phyloP scores from a whole-genome alignment of 2,329 filamentous ascomycete genomes.

The Phaeophleospora eucalypticola region DNA sequence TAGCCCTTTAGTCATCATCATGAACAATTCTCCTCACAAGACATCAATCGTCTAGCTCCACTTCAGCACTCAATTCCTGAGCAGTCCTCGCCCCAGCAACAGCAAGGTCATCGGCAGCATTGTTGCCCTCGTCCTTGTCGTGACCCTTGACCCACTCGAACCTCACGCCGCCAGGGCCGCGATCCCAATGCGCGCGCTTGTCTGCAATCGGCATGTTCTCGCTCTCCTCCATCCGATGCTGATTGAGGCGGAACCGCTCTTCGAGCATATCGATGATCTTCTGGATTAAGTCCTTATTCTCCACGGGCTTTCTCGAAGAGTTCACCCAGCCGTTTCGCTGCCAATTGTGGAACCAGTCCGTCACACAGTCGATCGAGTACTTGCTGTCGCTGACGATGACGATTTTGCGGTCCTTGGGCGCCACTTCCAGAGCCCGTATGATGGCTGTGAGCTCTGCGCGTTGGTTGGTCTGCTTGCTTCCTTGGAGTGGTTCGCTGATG shows the following conservation, averaged over 20 bases:
- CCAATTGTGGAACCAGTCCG: constrained; percentile 78
- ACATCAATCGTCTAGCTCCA: constrained; percentile 7
- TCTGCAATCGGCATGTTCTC: constrained; percentile 13
- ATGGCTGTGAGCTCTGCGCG: constrained; percentile 92
- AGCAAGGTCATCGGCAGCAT: constrained; percentile 74
- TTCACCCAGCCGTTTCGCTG: constrained; percentile 72
- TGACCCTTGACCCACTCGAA: constrained; percentile 94
- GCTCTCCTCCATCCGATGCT: constrained; percentile 22
- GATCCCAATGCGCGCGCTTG: constrained; percentile 30
- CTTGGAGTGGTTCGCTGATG: constrained; percentile 70
- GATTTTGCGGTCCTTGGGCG: constrained; percentile 63
- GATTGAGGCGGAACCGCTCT: constrained; percentile 41
- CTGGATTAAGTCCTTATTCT: constrained; percentile 81
- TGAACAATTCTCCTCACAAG: not conserved
- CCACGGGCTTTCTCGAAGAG: constrained; percentile 64
- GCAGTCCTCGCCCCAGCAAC: constrained; percentile 57
- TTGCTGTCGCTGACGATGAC: constrained; percentile 84
- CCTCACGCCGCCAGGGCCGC: constrained; percentile 37
- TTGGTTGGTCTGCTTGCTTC: constrained; percentile 82
- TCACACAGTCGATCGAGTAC: constrained; percentile 87
- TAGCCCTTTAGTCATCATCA: not conserved
- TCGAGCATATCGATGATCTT: constrained; percentile 67
- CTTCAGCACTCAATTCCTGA: constrained; percentile 23
- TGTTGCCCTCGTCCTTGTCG: constrained; percentile 66
- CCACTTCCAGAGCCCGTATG: constrained; percentile 73